These are phyloP conservation scores for Lactifluus echinatus DNA, from an alignment of 768 basidiomycete genomes.

Conservation along the genomic window DNA sequence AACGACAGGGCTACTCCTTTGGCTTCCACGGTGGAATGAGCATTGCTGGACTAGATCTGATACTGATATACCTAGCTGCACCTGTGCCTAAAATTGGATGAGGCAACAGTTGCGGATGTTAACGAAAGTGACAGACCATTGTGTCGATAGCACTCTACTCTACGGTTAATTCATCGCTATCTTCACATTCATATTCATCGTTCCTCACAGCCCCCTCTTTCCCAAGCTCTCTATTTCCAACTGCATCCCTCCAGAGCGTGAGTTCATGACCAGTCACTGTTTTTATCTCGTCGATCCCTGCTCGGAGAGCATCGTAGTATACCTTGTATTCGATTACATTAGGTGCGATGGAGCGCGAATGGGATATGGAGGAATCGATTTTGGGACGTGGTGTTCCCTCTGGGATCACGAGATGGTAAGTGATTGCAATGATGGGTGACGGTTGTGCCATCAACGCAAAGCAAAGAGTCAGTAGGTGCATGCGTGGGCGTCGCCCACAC, in stretches of 20 bases:
- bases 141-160: background rate
- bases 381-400: slow-evolving; percentile 21
- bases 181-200: slow-evolving; percentile 40
- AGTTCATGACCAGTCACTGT: slow-evolving; percentile 54
- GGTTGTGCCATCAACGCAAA: slow-evolving; percentile 8
- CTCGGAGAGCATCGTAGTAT: slow-evolving; percentile 46
- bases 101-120: background rate
- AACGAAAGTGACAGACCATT: background rate
- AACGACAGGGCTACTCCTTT: background rate
- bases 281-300: slow-evolving; percentile 43
- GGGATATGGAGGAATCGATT: slow-evolving; percentile 22
- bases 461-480: too few relatives aligned
- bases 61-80: background rate
- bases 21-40: background rate
- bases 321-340: slow-evolving; percentile 19
- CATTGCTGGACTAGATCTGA: background rate
- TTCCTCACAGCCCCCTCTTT: slow-evolving; percentile 46
- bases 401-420: slow-evolving; percentile 39
- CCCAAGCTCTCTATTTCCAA: slow-evolving; percentile 52
- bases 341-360: slow-evolving; percentile 23
- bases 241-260: slow-evolving; percentile 66
- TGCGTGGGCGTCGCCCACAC: too few relatives aligned
- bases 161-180: slow-evolving; percentile 33
- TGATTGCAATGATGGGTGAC: slow-evolving; percentile 30
- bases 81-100: background rate